Evolutionary conservation across 2,329 filamentous ascomycete species (phyloP), one percentile per base, ranked within the genome.

Genomic region (Aspergillus niger): DNA sequence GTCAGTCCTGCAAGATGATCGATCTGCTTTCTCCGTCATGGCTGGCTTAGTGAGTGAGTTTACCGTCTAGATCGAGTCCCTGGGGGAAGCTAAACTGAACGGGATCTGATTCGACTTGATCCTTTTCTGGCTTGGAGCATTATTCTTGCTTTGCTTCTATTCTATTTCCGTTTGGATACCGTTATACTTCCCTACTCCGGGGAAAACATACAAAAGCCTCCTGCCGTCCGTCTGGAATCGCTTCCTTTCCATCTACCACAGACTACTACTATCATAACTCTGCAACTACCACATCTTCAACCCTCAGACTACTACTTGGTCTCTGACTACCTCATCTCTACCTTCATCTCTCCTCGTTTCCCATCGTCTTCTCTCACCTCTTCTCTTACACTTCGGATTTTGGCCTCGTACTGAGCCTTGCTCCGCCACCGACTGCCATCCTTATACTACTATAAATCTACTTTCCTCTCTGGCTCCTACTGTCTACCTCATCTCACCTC

Each of bases 351-450:
- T 48, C 47, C 49, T 26, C 44, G 53, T 51, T 26, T 47, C 38
- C n/a, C 17, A 41, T 17, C 22, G 48, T 32, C 54, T 43, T 24
- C 47, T 32, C 13, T 36, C 36, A 43, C 47, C 36, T 55, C 20
- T 39, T 41, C 44, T 28, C 30, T 30, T 55, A 49, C 55, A 51
- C 17, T 39, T 61, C 50, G 54, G 39, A 41, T 43, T 61, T 56
- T 58, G 55, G 47, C 50, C 57, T 39, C 54, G 11, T 20, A 36
- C 51, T 65, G 49, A 53, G 62, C 59, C 64, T 65, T 63, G 58
- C 62, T 67, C 59, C 61, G 65, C 65, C 65, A 64, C 63, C 53
- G 20, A 63, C 61, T 56, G 41, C 59, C 63, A 61, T 54, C 55
- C 51, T 57, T 57, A 60, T 62, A 62, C 28, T 30, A 20, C 20